Percentiles rank a stretch among this genome's conserved stretches.
Evolutionary conservation across 768 basidiomycete species (phyloP).

Genomic region (Astraeus odoratus): DNA sequence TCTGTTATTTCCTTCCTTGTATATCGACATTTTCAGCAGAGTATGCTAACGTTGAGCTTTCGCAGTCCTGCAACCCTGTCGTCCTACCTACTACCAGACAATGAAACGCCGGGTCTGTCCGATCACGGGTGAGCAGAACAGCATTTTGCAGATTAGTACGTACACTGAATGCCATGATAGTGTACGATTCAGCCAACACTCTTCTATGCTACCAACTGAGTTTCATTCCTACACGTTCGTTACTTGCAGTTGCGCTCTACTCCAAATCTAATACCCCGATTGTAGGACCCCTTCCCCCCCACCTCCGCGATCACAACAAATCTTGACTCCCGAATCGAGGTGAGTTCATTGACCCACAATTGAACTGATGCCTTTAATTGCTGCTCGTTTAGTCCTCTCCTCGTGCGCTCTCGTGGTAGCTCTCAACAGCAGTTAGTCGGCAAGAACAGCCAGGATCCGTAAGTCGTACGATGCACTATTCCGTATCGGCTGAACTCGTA

Average conservation of each 20-base stretch:
- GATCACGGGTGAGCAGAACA: conserved; percentile 14
- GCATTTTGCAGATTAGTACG: neutral
- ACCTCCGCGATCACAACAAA: conserved; percentile 13
- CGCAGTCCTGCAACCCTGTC: conserved; percentile 29
- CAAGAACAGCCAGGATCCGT: neutral
- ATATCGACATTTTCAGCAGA: neutral
- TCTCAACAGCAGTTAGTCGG: neutral
- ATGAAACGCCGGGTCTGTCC: conserved; percentile 6
- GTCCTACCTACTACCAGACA: conserved; percentile 22
- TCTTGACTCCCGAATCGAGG: conserved; percentile 30
- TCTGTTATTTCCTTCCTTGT: neutral
- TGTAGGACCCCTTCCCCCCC: conserved; percentile 14
- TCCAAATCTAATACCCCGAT: neutral
- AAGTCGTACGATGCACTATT: neutral
- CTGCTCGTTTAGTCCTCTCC: neutral
- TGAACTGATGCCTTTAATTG: no score
- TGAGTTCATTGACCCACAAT: conserved; percentile 3
- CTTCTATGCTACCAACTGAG: conserved; percentile 18
- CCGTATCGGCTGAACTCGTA: neutral
- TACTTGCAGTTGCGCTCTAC: neutral
- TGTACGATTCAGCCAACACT: conserved; percentile 5
- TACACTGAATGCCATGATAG: neutral
- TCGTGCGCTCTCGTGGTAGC: neutral
- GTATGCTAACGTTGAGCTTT: conserved; percentile 9
- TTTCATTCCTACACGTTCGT: conserved; percentile 18